phyloP scores from a whole-genome alignment of 164 flowering plant species.

The Platanus orientalis region DNA sequence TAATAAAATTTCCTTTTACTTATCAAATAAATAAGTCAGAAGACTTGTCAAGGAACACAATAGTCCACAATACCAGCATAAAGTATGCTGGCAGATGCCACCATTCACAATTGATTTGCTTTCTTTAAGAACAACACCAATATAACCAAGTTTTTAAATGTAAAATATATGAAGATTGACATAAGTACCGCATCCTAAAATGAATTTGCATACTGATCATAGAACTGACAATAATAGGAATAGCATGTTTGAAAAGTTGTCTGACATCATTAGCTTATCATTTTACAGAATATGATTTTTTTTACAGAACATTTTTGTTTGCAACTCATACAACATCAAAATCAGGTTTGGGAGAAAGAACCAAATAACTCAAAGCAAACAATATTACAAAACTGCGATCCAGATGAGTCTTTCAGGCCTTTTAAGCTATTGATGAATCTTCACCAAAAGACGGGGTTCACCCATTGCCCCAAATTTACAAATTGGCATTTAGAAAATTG shows the following conservation, averaged over 20 bases:
- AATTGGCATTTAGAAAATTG: slow-evolving; percentile 39
- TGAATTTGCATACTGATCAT: no score
- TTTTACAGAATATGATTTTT: no score
- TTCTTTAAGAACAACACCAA: no score
- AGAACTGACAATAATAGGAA: no score
- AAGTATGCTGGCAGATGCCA: not conserved
- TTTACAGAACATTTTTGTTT: no score
- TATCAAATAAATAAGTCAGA: no score
- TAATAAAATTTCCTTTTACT: no score
- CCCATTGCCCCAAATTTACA: slow-evolving; percentile 12
- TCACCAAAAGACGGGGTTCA: not conserved
- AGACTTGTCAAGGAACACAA: no score
- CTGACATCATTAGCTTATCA: no score
- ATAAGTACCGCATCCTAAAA: no score
- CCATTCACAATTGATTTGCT: not conserved
- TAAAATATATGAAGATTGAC: not conserved
- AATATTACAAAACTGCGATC: slow-evolving; percentile 15
- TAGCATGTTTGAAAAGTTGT: no score
- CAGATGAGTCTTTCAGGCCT: not conserved
- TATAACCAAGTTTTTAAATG: not conserved
- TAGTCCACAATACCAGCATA: no score
- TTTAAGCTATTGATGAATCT: slow-evolving; percentile 1
- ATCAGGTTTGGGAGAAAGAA: slow-evolving; percentile 6
- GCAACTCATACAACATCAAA: not conserved
- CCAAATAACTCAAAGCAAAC: slow-evolving; percentile 6